Evolutionary conservation across 2,329 filamentous ascomycete species (phyloP).

Genomic region (Fusarium sp.): DNA sequence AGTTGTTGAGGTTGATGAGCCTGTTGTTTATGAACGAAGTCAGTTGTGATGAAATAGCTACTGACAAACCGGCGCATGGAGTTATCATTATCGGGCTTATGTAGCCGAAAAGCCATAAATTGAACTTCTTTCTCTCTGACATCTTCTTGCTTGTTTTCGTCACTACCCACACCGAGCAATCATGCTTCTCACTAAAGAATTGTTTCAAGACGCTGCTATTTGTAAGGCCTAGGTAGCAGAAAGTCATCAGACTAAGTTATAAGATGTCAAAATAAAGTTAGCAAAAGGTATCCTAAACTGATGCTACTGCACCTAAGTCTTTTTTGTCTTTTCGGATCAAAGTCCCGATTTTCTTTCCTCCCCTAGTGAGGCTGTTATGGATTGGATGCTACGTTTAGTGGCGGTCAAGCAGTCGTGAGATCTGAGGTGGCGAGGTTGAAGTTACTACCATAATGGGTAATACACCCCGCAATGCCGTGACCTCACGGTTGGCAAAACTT

Average conservation of each 20-base stretch:
- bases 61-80: background rate
- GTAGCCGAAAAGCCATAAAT: background rate
- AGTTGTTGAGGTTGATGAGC: conserved; percentile 18
- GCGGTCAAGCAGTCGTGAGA: background rate
- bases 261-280: no score
- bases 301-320: background rate
- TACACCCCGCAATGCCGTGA: background rate
- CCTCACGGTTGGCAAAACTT: background rate
- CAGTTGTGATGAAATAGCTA: background rate
- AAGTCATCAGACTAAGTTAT: no score
- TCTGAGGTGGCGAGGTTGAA: background rate
- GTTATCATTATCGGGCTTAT: background rate
- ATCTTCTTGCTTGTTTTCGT: background rate
- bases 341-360: background rate
- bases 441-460: conserved; percentile 4
- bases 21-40: conserved; percentile 18
- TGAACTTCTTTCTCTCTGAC: background rate
- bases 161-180: no score
- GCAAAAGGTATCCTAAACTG: background rate
- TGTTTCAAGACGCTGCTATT: background rate
- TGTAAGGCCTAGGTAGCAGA: background rate
- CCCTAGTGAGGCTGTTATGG: background rate
- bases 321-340: accelerated
- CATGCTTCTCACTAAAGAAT: accelerated
- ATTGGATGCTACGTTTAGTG: background rate